A percentile compares a stretch with the other conserved stretches of the same genome.
Conservation (phyloP, 192 early-diverging fungal genomes). For the Coemansia sp. region DNA sequence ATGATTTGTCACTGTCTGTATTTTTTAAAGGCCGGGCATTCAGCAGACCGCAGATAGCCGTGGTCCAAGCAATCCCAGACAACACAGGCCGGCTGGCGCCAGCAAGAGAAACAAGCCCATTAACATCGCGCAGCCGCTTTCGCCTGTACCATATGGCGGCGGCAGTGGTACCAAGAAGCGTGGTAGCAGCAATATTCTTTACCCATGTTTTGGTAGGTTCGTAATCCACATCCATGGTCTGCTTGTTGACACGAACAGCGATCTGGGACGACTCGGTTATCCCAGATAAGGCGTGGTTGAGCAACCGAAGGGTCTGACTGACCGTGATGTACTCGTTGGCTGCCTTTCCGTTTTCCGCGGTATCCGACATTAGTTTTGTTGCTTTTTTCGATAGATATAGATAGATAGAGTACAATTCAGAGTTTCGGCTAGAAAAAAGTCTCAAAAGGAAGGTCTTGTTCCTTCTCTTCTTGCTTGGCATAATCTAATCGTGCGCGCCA, state of each 20-base stretch:
- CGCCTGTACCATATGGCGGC: conserved; percentile 36
- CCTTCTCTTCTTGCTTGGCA: too few species aligned
- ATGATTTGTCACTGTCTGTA: background rate
- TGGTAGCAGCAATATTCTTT: conserved; percentile 15
- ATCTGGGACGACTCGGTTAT: conserved; percentile 42
- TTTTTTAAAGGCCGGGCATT: conserved; percentile 29
- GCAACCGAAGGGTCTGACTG: conserved; percentile 18
- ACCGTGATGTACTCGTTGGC: conserved; percentile 14
- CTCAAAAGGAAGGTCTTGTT: too few species aligned
- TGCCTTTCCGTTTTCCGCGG: background rate
- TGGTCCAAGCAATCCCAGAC: conserved; percentile 37
- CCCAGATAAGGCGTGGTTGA: conserved; percentile 43
- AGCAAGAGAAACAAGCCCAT: conserved; percentile 43
- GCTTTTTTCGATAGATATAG: too few species aligned
- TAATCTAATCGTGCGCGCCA: too few species aligned
- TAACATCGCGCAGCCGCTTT: conserved; percentile 25
- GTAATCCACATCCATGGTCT: conserved; percentile 31
- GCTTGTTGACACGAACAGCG: conserved; percentile 33
- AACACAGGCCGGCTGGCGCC: conserved; percentile 46
- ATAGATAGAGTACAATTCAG: too few species aligned
- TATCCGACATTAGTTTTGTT: background rate
- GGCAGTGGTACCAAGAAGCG: conserved; percentile 26
- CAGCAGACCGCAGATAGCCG: conserved; percentile 32
- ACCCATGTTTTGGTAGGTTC: conserved; percentile 45
- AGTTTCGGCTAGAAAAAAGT: too few species aligned